Evolutionary conservation across 2,329 filamentous ascomycete genomes (phyloP), one percentile per base, ranked within the genome.

Genomic region (Sphaerulina populicola): DNA sequence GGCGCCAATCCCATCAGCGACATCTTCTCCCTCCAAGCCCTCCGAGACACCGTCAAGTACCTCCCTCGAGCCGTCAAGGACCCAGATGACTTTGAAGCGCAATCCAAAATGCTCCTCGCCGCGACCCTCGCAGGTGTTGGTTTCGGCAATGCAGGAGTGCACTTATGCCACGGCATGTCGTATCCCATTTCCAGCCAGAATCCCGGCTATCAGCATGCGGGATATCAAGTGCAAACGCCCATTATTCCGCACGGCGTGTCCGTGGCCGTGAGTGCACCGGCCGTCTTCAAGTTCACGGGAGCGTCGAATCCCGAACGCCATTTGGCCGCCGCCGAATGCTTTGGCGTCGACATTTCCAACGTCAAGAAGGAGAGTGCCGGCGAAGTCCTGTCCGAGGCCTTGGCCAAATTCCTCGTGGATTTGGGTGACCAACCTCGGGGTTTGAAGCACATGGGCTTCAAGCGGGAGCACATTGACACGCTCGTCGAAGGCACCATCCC

Each of bases 151-250:
- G 94, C 94, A 1, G 93, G 94, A 44, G 93, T 98, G 2, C 93
- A 98, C 72, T 75, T 88, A 8, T 88, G 84, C 68, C 84, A 88
- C 66, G 84, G 91, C 66, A 97, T 98, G 91, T 94, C 87, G 21
- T 98, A 98, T 66, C 93, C 93, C 14, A 95, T 98, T 64, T 94
- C 88, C 0, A 88, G 89, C 29, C 90, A 96, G 67, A 98, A 98
- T 67, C 88, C 87, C 0, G 84, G 85, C 4, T 97, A 97, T 72
- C 83, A 82, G 62, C 93, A 98, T 66, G 69, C 77, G 0, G 93
- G 93, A n/a, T 98, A 98, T 69, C 74, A 83, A 1, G 82, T 94
- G 6, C 71, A 80, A 23, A 68, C 77, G 29, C 81, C 86, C 8
- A 85, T 98, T 62, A 97, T 98, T 64, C 93, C 93, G 0, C 93